phyloP scores from a whole-genome alignment of 352 stramenopile genomes.

The Globisporangium canariense region DNA sequence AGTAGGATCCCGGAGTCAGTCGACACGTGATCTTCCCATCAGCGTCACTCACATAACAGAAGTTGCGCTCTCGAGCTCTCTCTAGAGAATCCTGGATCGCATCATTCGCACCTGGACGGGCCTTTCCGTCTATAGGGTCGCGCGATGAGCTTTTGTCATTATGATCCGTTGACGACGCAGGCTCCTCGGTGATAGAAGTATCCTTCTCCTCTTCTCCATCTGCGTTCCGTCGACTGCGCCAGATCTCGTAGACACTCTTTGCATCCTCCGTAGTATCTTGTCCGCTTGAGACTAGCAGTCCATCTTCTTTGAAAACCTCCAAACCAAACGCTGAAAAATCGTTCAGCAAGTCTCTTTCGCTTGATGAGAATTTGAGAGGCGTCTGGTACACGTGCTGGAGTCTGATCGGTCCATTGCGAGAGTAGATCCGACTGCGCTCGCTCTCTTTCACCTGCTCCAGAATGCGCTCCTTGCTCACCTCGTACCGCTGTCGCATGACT shows the following conservation, averaged over 20 bases:
- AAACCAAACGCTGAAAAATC: conserved; percentile 32
- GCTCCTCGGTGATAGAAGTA: neutral
- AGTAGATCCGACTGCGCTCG: conserved; percentile 57
- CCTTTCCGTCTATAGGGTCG: neutral
- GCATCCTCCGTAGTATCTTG: neutral
- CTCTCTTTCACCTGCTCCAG: conserved; percentile 48
- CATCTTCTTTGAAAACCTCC: conserved; percentile 21
- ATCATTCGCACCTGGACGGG: neutral
- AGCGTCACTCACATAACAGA: conserved; percentile 35
- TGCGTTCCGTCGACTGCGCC: conserved; percentile 15
- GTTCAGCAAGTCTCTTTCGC: conserved; percentile 48
- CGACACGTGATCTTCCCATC: conserved; percentile 35
- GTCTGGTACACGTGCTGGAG: conserved; percentile 37
- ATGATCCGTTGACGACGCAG: neutral
- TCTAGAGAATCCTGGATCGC: conserved; percentile 9
- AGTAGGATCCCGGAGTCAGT: conserved; percentile 58
- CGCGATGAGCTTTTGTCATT: neutral
- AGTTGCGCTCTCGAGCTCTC: conserved; percentile 9
- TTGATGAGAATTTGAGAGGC: conserved; percentile 35
- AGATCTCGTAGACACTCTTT: conserved; percentile 20
- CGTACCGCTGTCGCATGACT: conserved; percentile 45
- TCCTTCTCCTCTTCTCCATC: neutral
- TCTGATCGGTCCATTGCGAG: conserved; percentile 38
- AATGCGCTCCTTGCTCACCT: conserved; percentile 37
- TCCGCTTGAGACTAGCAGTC: neutral